Conservation (phyloP, 73 alveolate species). For the Blepharisma japonicum region DNA sequence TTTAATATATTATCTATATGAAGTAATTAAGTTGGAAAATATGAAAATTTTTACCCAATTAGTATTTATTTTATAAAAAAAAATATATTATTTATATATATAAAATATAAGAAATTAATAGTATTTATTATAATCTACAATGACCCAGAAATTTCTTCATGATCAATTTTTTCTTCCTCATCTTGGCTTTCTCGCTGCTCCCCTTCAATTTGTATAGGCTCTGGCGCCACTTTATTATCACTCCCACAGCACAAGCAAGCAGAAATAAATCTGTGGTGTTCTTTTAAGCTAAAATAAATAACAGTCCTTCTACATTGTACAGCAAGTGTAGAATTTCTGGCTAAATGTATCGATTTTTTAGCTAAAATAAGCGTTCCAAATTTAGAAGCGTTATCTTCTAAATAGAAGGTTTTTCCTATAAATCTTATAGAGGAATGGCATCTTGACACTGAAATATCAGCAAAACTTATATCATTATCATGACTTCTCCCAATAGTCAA, state of each 20-base stretch:
- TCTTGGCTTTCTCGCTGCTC: no score
- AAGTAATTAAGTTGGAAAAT: no score
- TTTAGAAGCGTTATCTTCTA: conserved; percentile 45
- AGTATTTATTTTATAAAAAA: no score
- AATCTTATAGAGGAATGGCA: conserved; percentile 39
- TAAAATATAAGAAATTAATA: no score
- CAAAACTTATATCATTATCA: conserved; percentile 53
- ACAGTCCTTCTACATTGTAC: conserved; percentile 21
- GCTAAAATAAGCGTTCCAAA: conserved; percentile 51
- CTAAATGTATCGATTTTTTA: conserved; percentile 26
- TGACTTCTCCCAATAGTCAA: conserved; percentile 56
- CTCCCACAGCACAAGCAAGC: conserved; percentile 2
- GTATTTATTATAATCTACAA: no score
- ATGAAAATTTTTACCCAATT: no score
- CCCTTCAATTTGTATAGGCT: no score
- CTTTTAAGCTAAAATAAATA: background rate
- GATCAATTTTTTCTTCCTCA: no score
- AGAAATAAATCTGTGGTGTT: background rate
- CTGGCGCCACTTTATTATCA: no score
- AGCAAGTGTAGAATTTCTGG: background rate
- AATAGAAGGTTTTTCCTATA: conserved; percentile 32
- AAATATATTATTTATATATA: no score
- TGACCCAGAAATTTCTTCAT: no score
- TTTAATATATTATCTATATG: background rate
- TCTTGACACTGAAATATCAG: conserved; percentile 46